These are phyloP conservation scores for Globisporangium apiculatum DNA, from an alignment of 352 stramenopile species.

Conservation along the genomic window DNA sequence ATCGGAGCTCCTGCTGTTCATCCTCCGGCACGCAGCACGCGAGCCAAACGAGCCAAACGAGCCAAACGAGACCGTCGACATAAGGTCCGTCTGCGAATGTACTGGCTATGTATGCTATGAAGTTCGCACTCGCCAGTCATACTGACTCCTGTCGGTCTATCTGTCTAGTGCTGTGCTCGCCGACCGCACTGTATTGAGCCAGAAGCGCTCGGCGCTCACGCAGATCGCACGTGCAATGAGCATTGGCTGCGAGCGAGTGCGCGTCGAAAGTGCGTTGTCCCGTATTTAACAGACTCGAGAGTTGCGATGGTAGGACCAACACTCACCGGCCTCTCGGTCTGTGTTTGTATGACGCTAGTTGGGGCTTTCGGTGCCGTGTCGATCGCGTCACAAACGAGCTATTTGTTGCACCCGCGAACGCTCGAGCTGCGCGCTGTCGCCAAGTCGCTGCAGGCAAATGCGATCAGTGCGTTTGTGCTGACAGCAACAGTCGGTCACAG, in stretches of 20 bases:
- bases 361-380: conserved; percentile 8
- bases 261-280: conserved; percentile 23
- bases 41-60: not conserved
- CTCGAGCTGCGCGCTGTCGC: conserved; percentile 28
- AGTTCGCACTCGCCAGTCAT: not conserved
- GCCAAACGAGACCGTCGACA: not conserved
- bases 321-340: not conserved
- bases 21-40: conserved; percentile 21
- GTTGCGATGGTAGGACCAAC: not conserved
- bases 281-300: not conserved
- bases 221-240: conserved; percentile 32
- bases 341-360: conserved; percentile 18
- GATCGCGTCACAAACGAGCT: conserved; percentile 18
- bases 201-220: conserved; percentile 18
- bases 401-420: conserved; percentile 26
- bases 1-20: conserved; percentile 26
- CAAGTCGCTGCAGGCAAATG: conserved; percentile 21
- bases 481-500: not conserved
- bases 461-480: not conserved
- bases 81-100: conserved; percentile 4
- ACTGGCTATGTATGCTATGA: not conserved
- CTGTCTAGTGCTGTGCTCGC: conserved; percentile 20
- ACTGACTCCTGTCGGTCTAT: not conserved
- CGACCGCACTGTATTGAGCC: conserved; percentile 13
- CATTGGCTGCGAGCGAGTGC: conserved; percentile 16